Conservation (phyloP, 345 rosid species). For the Toxicodendron radicans region DNA sequence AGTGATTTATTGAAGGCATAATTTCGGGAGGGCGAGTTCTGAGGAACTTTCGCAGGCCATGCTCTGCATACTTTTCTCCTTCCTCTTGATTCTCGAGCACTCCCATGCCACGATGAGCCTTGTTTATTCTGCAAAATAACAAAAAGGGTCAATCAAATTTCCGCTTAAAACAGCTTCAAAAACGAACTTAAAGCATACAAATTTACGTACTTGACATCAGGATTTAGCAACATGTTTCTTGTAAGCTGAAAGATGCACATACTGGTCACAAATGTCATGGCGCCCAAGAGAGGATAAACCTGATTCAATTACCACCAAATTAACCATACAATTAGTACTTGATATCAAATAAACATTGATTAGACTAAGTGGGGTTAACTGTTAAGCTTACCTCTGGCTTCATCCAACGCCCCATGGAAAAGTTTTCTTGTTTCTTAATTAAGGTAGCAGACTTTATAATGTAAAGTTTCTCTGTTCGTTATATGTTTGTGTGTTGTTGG, state of each 20-base stretch:
- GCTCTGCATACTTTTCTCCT: slow-evolving; percentile 69
- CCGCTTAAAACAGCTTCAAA: too few relatives aligned
- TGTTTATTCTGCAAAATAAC: slow-evolving; percentile 46
- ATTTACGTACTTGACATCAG: slow-evolving; percentile 62
- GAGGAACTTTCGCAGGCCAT: slow-evolving; percentile 63
- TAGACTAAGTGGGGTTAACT: not conserved
- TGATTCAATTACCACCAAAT: slow-evolving; percentile 4
- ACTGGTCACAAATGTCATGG: slow-evolving; percentile 70
- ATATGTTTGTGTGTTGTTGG: not conserved
- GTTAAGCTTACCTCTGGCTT: slow-evolving; percentile 57
- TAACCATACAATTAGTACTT: not conserved
- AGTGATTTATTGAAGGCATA: slow-evolving; percentile 73
- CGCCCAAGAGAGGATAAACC: slow-evolving; percentile 78
- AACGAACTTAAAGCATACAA: too few relatives aligned
- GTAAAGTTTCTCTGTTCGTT: too few relatives aligned
- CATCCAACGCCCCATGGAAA: slow-evolving; percentile 69
- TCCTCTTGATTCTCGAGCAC: slow-evolving; percentile 66
- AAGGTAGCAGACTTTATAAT: not conserved
- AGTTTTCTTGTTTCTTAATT: not conserved
- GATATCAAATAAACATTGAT: not conserved
- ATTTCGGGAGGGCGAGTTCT: slow-evolving; percentile 67
- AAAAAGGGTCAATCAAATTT: not conserved
- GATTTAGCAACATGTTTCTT: slow-evolving; percentile 56
- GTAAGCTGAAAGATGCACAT: slow-evolving; percentile 67
- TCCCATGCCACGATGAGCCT: slow-evolving; percentile 41